Evolutionary conservation across 1,284 basidiomycete genomes (phyloP).

Genomic region (Wolfiporia cocos): DNA sequence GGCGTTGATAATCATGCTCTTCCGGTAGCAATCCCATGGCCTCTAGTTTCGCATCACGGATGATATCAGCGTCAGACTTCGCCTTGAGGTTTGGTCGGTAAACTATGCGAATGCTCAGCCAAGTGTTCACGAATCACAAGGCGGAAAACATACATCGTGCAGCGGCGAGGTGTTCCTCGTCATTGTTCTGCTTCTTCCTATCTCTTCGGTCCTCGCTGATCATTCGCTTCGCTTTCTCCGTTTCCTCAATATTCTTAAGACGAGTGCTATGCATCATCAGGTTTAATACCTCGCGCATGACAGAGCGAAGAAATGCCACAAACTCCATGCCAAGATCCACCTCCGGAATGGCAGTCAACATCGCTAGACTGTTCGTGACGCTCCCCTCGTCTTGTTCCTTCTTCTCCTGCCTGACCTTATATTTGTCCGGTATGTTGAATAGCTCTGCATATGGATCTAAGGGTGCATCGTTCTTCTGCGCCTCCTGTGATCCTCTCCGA

Average conservation of each 20-base stretch:
- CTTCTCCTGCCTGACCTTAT: constrained; percentile 56
- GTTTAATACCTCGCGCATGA: too few relatives aligned
- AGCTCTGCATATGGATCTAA: constrained; percentile 79
- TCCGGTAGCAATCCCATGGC: constrained; percentile 70
- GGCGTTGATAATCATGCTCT: constrained; percentile 39
- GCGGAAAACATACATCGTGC: constrained; percentile 65
- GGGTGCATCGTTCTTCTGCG: constrained; percentile 38
- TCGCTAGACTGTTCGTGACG: constrained; percentile 87
- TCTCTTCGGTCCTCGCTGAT: constrained; percentile 72
- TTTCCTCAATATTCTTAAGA: constrained; percentile 93
- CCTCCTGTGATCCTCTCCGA: constrained; percentile 50
- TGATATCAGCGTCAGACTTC: constrained; percentile 81
- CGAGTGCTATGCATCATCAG: constrained; percentile 76
- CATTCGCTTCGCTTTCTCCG: constrained; percentile 88
- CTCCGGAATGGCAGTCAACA: constrained; percentile 96
- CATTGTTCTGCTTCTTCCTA: constrained; percentile 44
- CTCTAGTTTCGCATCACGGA: constrained; percentile 79
- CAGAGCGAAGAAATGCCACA: constrained; percentile 33
- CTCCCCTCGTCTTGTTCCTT: constrained; percentile 76
- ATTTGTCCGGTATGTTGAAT: constrained; percentile 72
- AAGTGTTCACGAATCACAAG: background rate
- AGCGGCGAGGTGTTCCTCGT: constrained; percentile 77
- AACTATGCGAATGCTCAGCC: constrained; percentile 40
- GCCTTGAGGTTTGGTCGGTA: constrained; percentile 74
- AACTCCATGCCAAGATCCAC: constrained; percentile 98